Base-by-base conservation (phyloP, 371 early-diverging fungal genomes). In the Mucor irregularis region DNA sequence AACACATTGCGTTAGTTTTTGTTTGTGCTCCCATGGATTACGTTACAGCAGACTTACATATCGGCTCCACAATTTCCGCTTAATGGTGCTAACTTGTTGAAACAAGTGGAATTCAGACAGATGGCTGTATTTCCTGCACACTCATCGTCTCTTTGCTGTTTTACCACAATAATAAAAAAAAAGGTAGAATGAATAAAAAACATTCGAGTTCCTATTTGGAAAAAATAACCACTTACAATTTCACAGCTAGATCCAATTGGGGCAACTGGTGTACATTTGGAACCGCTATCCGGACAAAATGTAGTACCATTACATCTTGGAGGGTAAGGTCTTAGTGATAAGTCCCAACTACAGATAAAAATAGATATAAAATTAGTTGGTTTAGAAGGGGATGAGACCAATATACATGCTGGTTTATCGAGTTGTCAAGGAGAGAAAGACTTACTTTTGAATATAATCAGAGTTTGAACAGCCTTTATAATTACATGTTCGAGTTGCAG, bases 71-170 rank as follows among this genome's bases (percentile, higher is more conserved):
- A 79, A 11, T 48, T 52, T 11, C 74, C 80, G 22, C 69, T 65
- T 13, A 79, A 40, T 16, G 80, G 76, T 13, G 69, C 74, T 7
- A 51, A 71, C 46, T 79, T 79, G 25, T 70, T 51, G 39, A 66
- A 63, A 28, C 80, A 79, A 5, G 65, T 68, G 5, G 66, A 61
- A 56, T 79, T 79, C 6, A 79, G 44, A 53, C 80, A 79, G 26
- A 79, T 76, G 0, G 70, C 34, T 16, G 55, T 63, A 7, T 21
- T 26, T 5, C 74, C 76, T 2, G 53, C 24, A 45, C 80, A 75
- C 50, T 79, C 80, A 56, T 75, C 74, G 49, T 75, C 76, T 35
- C 76, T 68, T 70, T 74, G 71, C 77, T 76, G 51, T 26, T 26
- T 17, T 19, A 44, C 11, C 4, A 35, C 14, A 46, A 22, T 17